Evolutionary conservation across 2,329 filamentous ascomycete genomes (phyloP), one percentile per base, ranked within the genome.

Genomic region (Clarireedia sp.): DNA sequence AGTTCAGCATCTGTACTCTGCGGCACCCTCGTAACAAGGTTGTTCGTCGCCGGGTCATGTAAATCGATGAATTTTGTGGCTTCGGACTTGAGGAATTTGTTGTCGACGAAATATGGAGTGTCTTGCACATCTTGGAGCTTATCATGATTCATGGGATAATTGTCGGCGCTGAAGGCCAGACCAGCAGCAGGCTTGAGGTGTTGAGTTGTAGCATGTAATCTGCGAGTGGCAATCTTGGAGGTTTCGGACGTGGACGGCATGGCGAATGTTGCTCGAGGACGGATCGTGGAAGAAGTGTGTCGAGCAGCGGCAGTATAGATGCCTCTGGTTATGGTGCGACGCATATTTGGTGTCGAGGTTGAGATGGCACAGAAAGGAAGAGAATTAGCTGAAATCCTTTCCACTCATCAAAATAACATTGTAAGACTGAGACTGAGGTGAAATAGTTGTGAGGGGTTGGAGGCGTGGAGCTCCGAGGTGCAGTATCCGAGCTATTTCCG

Each of bases 21-120:
- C 17, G 89, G 89, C 26, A 92, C 88, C 50, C 88, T 82, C 14
- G 89, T 92, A 59, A 94, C 84, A 62, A 92, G 79, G 72, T 90
- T 87, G 76, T 91, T 92, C 65, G 89, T 92, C 48, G 89, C 88
- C 19, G 89, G 89, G 72, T 94, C 89, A 72, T 88, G 76, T 61
- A 94, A 75, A 66, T 90, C 86, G 69, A 92, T 90, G 78, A 84
- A 90, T 73, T 85, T 76, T 58, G 82, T 78, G 26, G 88, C 77
- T 66, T 78, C 72, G 17, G 87, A 91, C 49, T 78, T 72, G 54
- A 85, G 74, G 68, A 92, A 90, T 70, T 86, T 74, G 74, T 94
- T 94, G 77, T 94, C 81, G 63, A 94, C 69, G 70, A 94, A 94
- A 75, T 87, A 90, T 26, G 83, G 86, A 14, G 89, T 92, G 69